These are phyloP conservation scores for Xanthoparmelia taractica DNA, from an alignment of 495 filamentous ascomycete species.

Conservation along the genomic window DNA sequence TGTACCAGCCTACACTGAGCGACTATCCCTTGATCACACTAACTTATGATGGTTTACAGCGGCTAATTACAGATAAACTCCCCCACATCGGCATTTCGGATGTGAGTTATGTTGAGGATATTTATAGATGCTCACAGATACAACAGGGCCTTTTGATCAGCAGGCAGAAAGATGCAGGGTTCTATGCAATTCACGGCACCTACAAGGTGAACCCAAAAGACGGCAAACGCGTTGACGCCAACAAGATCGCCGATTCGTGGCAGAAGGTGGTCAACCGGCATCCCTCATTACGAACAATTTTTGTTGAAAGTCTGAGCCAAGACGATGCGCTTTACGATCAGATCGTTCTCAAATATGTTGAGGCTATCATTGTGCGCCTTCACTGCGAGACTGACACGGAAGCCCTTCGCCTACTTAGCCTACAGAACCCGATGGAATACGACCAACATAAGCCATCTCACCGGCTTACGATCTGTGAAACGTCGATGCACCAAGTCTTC, in stretches of 20 bases:
- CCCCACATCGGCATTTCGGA: conserved; percentile 41
- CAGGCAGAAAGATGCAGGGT: conserved; percentile 46
- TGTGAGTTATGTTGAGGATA: conserved; percentile 46
- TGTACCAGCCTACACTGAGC: conserved; percentile 49
- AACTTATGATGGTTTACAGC: conserved; percentile 48
- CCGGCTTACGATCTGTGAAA: conserved; percentile 43
- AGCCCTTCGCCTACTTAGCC: conserved; percentile 32
- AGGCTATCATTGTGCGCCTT: conserved; percentile 30
- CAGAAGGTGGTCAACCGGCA: conserved; percentile 43
- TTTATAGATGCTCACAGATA: conserved; percentile 60
- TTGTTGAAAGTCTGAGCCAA: conserved; percentile 41
- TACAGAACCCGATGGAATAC: conserved; percentile 33
- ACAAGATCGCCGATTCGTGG: conserved; percentile 41
- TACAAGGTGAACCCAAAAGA: conserved; percentile 45
- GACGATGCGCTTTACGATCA: conserved; percentile 41
- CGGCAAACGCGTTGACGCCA: conserved; percentile 29
- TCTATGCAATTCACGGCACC: conserved; percentile 54
- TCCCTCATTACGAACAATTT: conserved; percentile 45
- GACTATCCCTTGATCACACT: conserved; percentile 57
- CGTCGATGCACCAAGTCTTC: conserved; percentile 35
- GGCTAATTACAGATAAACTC: conserved; percentile 31
- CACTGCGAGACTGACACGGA: conserved; percentile 33
- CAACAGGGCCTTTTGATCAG: conserved; percentile 62
- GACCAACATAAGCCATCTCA: conserved; percentile 37
- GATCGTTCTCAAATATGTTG: conserved; percentile 41